phyloP scores from a whole-genome alignment of 805 yeast genomes.

The Candida lessepsii region DNA sequence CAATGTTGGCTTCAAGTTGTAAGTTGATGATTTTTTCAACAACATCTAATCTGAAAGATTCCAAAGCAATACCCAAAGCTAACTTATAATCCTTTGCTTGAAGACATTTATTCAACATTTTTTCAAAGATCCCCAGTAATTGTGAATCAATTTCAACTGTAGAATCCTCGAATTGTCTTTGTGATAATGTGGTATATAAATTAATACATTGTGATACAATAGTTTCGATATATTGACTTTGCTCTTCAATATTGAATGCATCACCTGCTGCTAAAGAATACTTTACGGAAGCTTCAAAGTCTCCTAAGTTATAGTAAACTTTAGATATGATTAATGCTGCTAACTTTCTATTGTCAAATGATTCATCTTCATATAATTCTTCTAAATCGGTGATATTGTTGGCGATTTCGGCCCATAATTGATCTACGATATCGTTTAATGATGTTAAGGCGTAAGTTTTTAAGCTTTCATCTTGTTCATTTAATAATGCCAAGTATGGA shows the following conservation, averaged over 20 bases:
- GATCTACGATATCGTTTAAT: conserved; percentile 79
- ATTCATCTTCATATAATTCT: conserved; percentile 81
- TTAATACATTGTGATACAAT: conserved; percentile 92
- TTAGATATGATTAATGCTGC: conserved; percentile 94
- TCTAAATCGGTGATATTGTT: conserved; percentile 85
- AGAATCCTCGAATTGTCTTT: conserved; percentile 32
- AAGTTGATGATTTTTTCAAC: conserved; percentile 56
- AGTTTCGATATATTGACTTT: conserved; percentile 87
- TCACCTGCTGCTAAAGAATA: conserved; percentile 84
- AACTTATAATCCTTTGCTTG: conserved; percentile 67
- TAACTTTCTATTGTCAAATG: conserved; percentile 70
- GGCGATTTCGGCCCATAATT: conserved; percentile 96
- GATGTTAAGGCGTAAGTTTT: conserved; percentile 84
- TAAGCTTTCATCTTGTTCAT: conserved; percentile 74
- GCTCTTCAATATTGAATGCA: conserved; percentile 70
- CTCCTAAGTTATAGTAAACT: conserved; percentile 88
- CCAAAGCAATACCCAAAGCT: conserved; percentile 89
- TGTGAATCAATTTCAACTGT: conserved; percentile 51
- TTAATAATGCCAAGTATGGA: conserved; percentile 84
- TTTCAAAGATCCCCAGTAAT: conserved; percentile 71
- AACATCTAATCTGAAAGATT: conserved; percentile 81
- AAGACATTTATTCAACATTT: conserved; percentile 81
- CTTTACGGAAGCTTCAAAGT: conserved; percentile 84
- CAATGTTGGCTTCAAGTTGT: conserved; percentile 45
- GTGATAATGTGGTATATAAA: conserved; percentile 68